Percentiles rank a stretch among this genome's conserved stretches.
Conservation (phyloP, 768 basidiomycete genomes). For the Boletus pseudopeckii region DNA sequence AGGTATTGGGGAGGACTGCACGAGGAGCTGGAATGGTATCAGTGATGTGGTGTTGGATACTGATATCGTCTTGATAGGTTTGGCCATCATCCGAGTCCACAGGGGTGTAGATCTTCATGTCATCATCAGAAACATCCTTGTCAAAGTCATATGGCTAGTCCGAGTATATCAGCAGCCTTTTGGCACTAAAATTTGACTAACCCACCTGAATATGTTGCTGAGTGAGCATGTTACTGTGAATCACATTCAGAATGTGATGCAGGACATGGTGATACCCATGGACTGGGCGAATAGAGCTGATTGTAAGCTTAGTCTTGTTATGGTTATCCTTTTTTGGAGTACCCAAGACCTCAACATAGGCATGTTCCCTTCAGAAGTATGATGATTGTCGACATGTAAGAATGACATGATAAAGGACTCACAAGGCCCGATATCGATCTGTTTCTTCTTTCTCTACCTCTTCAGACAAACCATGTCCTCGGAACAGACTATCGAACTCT, state of each 20-base stretch:
- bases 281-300: slow-evolving; percentile 15
- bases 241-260: slow-evolving; percentile 24
- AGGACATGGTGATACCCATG: slow-evolving; percentile 26
- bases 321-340: neutral
- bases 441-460: slow-evolving; percentile 15
- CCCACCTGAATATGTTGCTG: slow-evolving; percentile 12
- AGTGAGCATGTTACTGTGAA: slow-evolving; percentile 8
- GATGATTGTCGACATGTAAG: neutral
- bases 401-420: neutral
- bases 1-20: slow-evolving; percentile 11
- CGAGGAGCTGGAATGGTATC: neutral
- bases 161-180: neutral
- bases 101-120: neutral
- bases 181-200: neutral
- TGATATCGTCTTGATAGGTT: neutral
- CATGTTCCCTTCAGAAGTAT: slow-evolving; percentile 14
- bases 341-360: slow-evolving; percentile 17
- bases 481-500: neutral
- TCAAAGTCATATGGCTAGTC: slow-evolving; percentile 5
- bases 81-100: neutral
- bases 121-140: neutral
- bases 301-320: neutral
- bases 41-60: neutral
- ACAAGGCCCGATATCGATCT: slow-evolving; percentile 7
- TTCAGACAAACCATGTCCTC: neutral